phyloP scores from a whole-genome alignment of 2,329 filamentous ascomycete genomes.

The Ceratocystis harringtonii region DNA sequence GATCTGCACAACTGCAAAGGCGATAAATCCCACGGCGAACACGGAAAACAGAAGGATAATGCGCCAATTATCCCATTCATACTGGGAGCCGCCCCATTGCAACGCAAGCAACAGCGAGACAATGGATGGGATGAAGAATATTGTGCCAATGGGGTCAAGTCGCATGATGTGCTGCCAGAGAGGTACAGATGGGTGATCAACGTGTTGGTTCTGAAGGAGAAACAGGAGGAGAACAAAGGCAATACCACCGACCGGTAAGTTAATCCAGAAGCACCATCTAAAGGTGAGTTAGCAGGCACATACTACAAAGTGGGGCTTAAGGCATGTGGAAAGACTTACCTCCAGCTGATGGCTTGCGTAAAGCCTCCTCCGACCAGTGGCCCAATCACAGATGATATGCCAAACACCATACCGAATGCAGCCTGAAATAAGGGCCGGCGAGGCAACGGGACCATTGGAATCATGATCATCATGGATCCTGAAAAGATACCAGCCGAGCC shows the following conservation, averaged over 20 bases:
- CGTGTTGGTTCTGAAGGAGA: conserved; percentile 30
- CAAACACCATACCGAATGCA: conserved; percentile 40
- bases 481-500: conserved; percentile 44
- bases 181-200: conserved; percentile 20
- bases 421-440: conserved; percentile 45
- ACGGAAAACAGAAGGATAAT: conserved; percentile 40
- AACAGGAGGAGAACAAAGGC: conserved; percentile 35
- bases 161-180: conserved; percentile 33
- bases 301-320: neutral
- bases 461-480: conserved; percentile 41
- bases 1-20: conserved; percentile 38
- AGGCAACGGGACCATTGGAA: conserved; percentile 43
- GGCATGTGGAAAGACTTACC: conserved; percentile 21
- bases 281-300: neutral
- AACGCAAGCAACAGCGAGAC: conserved; percentile 47
- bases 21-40: conserved; percentile 32
- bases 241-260: conserved; percentile 40
- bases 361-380: conserved; percentile 41
- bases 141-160: conserved; percentile 43
- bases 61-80: conserved; percentile 37
- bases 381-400: conserved; percentile 38
- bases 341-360: conserved; percentile 34
- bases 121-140: conserved; percentile 44
- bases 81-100: conserved; percentile 45
- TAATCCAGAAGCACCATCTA: conserved; percentile 46